Percentiles rank a stretch among this genome's conserved stretches.
Evolutionary conservation across 805 yeast genomes (phyloP).

Genomic region (Barnettozyma sp.): DNA sequence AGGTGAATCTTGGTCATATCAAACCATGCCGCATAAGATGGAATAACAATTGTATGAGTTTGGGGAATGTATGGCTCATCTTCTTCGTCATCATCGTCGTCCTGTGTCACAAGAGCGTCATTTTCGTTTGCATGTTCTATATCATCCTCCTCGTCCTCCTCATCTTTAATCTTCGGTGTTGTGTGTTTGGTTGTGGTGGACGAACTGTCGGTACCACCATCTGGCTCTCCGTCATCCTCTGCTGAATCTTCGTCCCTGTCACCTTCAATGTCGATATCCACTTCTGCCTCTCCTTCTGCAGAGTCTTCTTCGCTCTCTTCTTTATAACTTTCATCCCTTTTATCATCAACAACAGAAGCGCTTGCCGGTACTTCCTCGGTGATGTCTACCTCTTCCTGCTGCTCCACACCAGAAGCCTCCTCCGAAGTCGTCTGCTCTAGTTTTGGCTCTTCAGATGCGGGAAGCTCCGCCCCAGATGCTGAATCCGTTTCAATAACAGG

Average conservation of each 20-base stretch:
- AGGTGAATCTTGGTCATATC: conserved; percentile 61
- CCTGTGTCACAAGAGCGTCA: conserved; percentile 4
- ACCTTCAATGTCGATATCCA: conserved; percentile 10
- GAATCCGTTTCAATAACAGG: no score
- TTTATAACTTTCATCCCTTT: conserved; percentile 8
- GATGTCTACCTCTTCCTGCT: no score
- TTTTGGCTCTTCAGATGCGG: no score
- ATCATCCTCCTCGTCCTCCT: conserved; percentile 10
- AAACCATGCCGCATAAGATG: conserved; percentile 88
- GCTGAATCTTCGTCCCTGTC: conserved; percentile 10
- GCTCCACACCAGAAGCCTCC: no score
- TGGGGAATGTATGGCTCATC: conserved; percentile 39
- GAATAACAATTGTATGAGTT: conserved; percentile 77
- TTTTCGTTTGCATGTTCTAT: no score
- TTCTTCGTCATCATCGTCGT: no score
- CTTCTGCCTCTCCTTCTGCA: conserved; percentile 12
- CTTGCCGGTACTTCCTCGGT: no score
- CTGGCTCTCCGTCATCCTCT: conserved; percentile 8
- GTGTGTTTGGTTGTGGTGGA: conserved; percentile 10
- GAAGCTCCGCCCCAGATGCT: no score
- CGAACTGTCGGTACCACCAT: conserved; percentile 9
- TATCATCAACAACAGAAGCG: conserved; percentile 1
- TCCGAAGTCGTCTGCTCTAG: no score
- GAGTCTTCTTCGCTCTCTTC: conserved; percentile 12
- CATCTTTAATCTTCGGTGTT: conserved; percentile 16